Base-by-base conservation (phyloP, 169 alveolate species). In the Besnoitia besnoiti region DNA sequence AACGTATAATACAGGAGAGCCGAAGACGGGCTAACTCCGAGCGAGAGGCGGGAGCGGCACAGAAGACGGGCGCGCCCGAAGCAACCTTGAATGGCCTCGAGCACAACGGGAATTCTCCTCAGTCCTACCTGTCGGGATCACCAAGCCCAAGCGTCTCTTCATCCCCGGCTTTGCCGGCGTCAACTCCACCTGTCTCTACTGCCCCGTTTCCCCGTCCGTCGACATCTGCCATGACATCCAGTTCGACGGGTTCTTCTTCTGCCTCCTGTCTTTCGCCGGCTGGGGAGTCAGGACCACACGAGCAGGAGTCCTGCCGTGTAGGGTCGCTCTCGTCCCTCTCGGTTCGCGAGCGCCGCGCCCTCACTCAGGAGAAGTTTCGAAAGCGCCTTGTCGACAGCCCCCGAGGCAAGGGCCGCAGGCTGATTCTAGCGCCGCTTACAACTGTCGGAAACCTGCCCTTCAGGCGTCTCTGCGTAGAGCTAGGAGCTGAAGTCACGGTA, bases 391-490 rank as follows among this genome's bases (percentile, higher is more conserved):
- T n/a, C 39, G 82, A 73, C 30, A 73, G 82, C n/a, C 39, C 47
- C 10, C 3, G 44, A 37, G 82, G 82, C 3, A 4, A 4, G 5
- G 33, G 87, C n/a, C 87, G 87, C 10, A 4, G 61, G 87, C 21
- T 77, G 87, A 77, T 93, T 35, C 49, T 93, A 40, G 97, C 97
- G 16, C 97, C 97, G n/a, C 91, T 95, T 42, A 95, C 97, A 21
- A 95, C 97, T 0, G 96, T 95, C 16, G 97, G 97, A 7, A 95
- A 95, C 82, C 61, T 95, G 44, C 97, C 97, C 21, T 95, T 95
- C 61, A 49, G 97, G 33, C 94, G 97, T 49, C 94, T 94, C 49
- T 95, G 97, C 55, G 73, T 85, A 12, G 76, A 51, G 14, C 73
- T 79, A 35, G 96, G 96, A 0, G 93, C 93, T 50, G 96, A 94